These are phyloP conservation scores for Pneumocystis carinii DNA, from an alignment of 1,139 yeast genomes.

Conservation along the genomic window DNA sequence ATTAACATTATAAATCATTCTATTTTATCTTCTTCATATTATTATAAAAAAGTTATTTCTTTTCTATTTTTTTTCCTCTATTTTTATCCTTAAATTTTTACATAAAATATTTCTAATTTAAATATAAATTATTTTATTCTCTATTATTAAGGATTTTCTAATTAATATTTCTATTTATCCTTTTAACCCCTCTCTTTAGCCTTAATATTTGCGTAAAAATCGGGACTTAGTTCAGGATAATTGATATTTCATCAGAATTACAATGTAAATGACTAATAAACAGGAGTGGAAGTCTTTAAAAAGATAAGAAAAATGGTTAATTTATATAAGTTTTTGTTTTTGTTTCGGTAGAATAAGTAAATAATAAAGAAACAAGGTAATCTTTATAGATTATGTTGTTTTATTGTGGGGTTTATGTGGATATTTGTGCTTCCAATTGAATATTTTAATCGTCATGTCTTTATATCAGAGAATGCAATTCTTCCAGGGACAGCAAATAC, in stretches of 20 bases:
- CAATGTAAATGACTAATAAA: neutral
- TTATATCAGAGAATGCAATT: slow-evolving; percentile 89
- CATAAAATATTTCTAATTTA: too few relatives aligned
- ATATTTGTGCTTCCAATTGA: slow-evolving; percentile 56
- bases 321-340: neutral
- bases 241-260: neutral
- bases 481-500: slow-evolving; percentile 94
- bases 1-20: too few relatives aligned
- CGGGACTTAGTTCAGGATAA: neutral
- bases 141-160: too few relatives aligned
- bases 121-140: too few relatives aligned
- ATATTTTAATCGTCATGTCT: slow-evolving; percentile 52
- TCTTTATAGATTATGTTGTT: slow-evolving; percentile 28
- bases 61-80: too few relatives aligned
- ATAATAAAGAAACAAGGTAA: neutral
- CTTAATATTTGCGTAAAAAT: neutral
- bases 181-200: too few relatives aligned
- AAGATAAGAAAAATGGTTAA: neutral
- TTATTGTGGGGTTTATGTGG: slow-evolving; percentile 52
- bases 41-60: too few relatives aligned
- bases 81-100: too few relatives aligned
- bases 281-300: neutral
- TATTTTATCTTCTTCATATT: too few relatives aligned
- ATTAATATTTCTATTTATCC: too few relatives aligned
- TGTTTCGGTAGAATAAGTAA: neutral